Evolutionary conservation across 176 grass and related monocot species (phyloP), one percentile per base, ranked within the genome.

Genomic region (Ensete glaucum): DNA sequence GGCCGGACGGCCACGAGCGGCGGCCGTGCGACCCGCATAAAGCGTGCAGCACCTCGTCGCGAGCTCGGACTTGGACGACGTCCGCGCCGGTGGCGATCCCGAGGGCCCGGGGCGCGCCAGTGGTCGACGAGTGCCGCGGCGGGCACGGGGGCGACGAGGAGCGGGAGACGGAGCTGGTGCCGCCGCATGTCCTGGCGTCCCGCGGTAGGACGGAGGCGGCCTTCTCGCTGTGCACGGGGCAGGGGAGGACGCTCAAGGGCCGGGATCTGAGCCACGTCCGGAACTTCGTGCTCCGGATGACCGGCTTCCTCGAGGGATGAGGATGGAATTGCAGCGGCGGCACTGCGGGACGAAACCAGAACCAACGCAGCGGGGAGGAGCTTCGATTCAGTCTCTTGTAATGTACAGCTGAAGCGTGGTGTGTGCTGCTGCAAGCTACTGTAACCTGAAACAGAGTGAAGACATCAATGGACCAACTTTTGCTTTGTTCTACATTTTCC

Each of bases 271-370:
- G 82, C 69, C 75, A 86, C 64, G 78, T 88, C 54, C 80, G 92
- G 52, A 55, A 86, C 77, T 81, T 81, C 64, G 89, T 96, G 70
- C 79, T 89, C 66, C 83, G 84, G 3, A 89, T 96, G 87, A 96
- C 89, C 75, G 87, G 92, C 1, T 96, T 89, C 82, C 86, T 88
- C 56, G 89, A 96, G 85, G 86, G 84, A 74, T 96, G 82, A 85
- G 34, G 34, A 43, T 43, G 34, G 4, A 43, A 4, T 43, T 6
- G 34, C 34, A 43, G 34, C 5, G 4, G 34, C 34, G 34, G 34
- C 4, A 4, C 34, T 43, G 29, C 29, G 29, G 29, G 29, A 34
- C 3, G 29, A 34, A 25, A 25, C 24, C 24, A 25, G 24, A 25
- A 1, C 24, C 24, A 1, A 25, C 24, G 24, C 24, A 25, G 29